A percentile compares a stretch with the other conserved stretches of the same genome.
Conservation (phyloP, 257 asterid genomes). For the Primulina huaijiensis region DNA sequence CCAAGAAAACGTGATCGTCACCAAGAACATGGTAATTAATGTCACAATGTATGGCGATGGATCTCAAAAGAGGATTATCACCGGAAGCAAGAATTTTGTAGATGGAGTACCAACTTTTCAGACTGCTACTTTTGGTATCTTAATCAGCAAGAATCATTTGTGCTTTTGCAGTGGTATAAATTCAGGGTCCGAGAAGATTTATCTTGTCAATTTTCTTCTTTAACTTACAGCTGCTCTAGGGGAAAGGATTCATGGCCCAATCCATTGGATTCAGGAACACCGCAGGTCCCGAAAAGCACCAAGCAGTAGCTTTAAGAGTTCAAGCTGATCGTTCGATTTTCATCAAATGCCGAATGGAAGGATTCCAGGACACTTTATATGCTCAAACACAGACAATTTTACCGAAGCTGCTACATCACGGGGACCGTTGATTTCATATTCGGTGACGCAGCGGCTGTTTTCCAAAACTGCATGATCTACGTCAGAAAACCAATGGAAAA, state of each 20-base stretch:
- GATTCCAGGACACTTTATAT: conserved; percentile 59
- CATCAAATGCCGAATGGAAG: conserved; percentile 83
- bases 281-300: conserved; percentile 85
- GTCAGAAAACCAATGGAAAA: conserved; percentile 49
- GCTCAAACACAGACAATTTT: conserved; percentile 74
- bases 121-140: conserved; percentile 82
- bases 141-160: background rate
- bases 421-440: conserved; percentile 75
- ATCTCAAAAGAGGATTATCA: conserved; percentile 75
- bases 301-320: conserved; percentile 87
- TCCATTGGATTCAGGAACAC: conserved; percentile 82
- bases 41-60: conserved; percentile 83
- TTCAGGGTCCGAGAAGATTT: too few relatives aligned
- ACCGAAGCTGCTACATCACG: conserved; percentile 66
- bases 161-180: background rate
- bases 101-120: conserved; percentile 75
- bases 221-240: conserved; percentile 61
- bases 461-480: conserved; percentile 77
- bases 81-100: conserved; percentile 64
- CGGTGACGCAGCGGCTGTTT: conserved; percentile 69
- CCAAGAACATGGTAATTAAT: conserved; percentile 66
- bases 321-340: conserved; percentile 65
- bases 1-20: conserved; percentile 57
- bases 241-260: conserved; percentile 65
- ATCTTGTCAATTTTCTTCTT: background rate